Evolutionary conservation across 2,329 filamentous ascomycete species (phyloP).

Genomic region (Escovopsis sp.): DNA sequence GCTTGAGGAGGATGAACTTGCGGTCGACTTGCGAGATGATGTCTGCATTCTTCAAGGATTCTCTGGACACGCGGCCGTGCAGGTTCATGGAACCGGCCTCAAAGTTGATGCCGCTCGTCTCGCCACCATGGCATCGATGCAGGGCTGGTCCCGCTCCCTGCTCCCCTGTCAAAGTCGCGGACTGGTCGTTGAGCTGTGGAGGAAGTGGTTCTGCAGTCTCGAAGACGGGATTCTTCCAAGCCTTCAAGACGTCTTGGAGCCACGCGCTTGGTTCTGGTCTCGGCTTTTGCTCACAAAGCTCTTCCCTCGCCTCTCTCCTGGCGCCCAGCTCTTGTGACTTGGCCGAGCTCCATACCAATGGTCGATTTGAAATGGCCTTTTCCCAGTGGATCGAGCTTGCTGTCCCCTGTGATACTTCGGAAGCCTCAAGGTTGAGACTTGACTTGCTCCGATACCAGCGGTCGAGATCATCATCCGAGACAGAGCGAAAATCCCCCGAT

Average conservation of each 20-base stretch:
- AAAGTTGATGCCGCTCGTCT: conserved; percentile 12
- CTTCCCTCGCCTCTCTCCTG: background rate
- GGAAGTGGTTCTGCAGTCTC: conserved; percentile 30
- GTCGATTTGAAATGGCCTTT: too few species aligned
- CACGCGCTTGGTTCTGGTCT: conserved; percentile 26
- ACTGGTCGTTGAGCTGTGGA: conserved; percentile 21
- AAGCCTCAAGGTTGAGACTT: too few species aligned
- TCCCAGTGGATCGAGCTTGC: too few species aligned
- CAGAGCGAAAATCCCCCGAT: too few species aligned
- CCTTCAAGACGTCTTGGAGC: conserved; percentile 44
- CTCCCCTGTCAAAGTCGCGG: background rate
- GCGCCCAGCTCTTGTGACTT: background rate
- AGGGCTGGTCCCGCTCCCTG: background rate
- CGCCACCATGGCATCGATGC: conserved; percentile 2
- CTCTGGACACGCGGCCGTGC: conserved; percentile 43
- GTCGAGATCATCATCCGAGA: too few species aligned
- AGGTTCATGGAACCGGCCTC: conserved; percentile 16
- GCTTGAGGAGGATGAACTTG: conserved; percentile 71
- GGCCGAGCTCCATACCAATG: too few species aligned
- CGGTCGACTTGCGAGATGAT: conserved; percentile 73
- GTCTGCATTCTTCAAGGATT: conserved; percentile 41
- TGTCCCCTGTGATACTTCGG: too few species aligned
- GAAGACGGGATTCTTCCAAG: conserved; percentile 70
- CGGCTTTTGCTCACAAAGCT: background rate
- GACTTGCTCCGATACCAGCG: too few species aligned